Evolutionary conservation across 1,284 basidiomycete genomes (phyloP).

Genomic region (Austropuccinia psidii): DNA sequence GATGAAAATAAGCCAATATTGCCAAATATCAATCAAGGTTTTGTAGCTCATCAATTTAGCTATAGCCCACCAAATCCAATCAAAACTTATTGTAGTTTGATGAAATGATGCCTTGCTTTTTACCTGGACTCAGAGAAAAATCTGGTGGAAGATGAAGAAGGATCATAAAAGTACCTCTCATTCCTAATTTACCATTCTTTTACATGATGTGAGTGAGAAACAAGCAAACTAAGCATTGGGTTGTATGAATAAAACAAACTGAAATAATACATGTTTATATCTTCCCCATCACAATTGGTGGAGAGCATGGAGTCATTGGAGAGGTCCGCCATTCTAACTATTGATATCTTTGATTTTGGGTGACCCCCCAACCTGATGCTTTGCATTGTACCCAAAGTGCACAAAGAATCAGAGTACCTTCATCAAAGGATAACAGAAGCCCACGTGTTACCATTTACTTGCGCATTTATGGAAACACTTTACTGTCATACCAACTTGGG

Average conservation of each 20-base stretch:
- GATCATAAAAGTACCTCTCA: background rate
- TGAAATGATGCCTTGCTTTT: too few species aligned
- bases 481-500: background rate
- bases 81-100: too few species aligned
- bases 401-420: constrained; percentile 1
- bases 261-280: background rate
- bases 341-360: background rate
- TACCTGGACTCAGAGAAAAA: too few species aligned
- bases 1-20: too few species aligned
- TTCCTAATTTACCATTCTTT: constrained; percentile 22
- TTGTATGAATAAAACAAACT: background rate
- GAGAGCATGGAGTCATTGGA: constrained; percentile 32
- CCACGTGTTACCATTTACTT: background rate
- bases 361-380: too few species aligned
- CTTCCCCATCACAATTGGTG: background rate
- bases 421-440: background rate
- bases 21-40: too few species aligned
- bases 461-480: background rate
- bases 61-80: too few species aligned
- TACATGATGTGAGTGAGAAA: constrained; percentile 17
- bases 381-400: too few species aligned
- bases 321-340: background rate
- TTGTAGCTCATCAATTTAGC: too few species aligned
- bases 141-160: too few species aligned
- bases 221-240: background rate